Percentiles rank a stretch among this genome's conserved stretches.
These are phyloP conservation scores for Aspergillus clavatus DNA, from an alignment of 2,329 filamentous ascomycete genomes.

Conservation along the genomic window DNA sequence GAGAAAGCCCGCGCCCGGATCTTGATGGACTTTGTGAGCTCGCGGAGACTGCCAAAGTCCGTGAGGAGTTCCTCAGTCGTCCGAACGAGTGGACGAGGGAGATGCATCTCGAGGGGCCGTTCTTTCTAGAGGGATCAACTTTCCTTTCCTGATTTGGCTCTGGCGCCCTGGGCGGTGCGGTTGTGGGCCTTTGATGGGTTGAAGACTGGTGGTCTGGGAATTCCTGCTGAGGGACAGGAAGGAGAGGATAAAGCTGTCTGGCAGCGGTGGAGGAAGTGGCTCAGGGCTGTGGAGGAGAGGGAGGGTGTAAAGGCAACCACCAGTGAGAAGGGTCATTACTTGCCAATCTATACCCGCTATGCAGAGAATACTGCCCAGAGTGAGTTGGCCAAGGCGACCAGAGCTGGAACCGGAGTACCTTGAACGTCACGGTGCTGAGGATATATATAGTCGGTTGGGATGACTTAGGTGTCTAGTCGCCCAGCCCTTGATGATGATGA, in stretches of 20 bases:
- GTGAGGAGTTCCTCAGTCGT: slow-evolving; percentile 54
- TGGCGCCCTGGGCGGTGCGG: slow-evolving; percentile 69
- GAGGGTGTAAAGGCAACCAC: slow-evolving; percentile 63
- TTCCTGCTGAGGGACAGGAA: slow-evolving; percentile 46
- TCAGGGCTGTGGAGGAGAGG: slow-evolving; percentile 53
- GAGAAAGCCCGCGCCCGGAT: slow-evolving; percentile 61
- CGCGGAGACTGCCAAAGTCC: slow-evolving; percentile 51
- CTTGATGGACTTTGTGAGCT: slow-evolving; percentile 69
- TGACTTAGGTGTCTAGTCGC: too few relatives aligned
- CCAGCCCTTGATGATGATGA: too few relatives aligned
- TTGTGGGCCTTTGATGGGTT: slow-evolving; percentile 72
- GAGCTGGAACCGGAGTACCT: slow-evolving; percentile 60
- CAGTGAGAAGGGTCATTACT: slow-evolving; percentile 63
- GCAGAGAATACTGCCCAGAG: slow-evolving; percentile 61
- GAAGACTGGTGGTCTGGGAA: slow-evolving; percentile 53
- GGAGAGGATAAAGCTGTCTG: slow-evolving; percentile 55
- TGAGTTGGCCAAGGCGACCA: slow-evolving; percentile 57
- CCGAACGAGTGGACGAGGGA: slow-evolving; percentile 58
- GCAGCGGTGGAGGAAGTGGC: slow-evolving; percentile 63
- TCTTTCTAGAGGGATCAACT: slow-evolving; percentile 62
- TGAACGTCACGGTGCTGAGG: too few relatives aligned
- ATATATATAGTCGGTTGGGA: too few relatives aligned
- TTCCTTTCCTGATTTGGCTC: slow-evolving; percentile 63
- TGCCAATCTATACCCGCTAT: slow-evolving; percentile 64
- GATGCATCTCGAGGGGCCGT: slow-evolving; percentile 60